Percentiles rank a stretch among this genome's conserved stretches.
phyloP scores from a whole-genome alignment of 192 early-diverging fungal genomes.

The Backusella liffmaniae region DNA sequence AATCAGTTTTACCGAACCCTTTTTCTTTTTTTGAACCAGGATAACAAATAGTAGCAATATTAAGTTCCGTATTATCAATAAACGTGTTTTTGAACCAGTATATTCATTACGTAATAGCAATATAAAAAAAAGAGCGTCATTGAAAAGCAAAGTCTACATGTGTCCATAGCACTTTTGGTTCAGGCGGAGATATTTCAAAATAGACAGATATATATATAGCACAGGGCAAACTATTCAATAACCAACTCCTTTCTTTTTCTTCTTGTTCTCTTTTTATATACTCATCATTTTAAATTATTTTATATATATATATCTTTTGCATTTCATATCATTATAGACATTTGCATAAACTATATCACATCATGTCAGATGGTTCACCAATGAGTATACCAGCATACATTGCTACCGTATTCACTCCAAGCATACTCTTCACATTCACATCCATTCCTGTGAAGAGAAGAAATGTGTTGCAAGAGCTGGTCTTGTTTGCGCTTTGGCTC shows the following conservation, averaged over 20 bases:
- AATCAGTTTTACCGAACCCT: background rate
- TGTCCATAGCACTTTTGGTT: background rate
- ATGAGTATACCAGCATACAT: conserved; percentile 12
- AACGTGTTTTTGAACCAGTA: background rate
- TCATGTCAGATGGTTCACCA: background rate
- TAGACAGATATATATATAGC: background rate
- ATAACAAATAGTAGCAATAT: no score
- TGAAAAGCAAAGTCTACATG: background rate
- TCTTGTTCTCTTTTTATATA: background rate
- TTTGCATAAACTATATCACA: background rate
- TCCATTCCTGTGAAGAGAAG: conserved; percentile 14
- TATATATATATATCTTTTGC: background rate
- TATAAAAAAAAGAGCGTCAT: background rate
- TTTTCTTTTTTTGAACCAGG: background rate
- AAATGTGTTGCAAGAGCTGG: background rate
- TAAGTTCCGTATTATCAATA: no score
- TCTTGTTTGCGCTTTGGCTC: background rate
- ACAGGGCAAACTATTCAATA: background rate
- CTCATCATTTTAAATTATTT: no score
- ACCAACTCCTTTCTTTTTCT: background rate
- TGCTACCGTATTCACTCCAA: background rate
- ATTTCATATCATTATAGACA: background rate
- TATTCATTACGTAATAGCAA: background rate
- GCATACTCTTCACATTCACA: background rate
- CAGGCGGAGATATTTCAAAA: conserved; percentile 5